Evolutionary conservation across 176 grass and related monocot genomes (phyloP).

Genomic region (Saccharum spontaneum): DNA sequence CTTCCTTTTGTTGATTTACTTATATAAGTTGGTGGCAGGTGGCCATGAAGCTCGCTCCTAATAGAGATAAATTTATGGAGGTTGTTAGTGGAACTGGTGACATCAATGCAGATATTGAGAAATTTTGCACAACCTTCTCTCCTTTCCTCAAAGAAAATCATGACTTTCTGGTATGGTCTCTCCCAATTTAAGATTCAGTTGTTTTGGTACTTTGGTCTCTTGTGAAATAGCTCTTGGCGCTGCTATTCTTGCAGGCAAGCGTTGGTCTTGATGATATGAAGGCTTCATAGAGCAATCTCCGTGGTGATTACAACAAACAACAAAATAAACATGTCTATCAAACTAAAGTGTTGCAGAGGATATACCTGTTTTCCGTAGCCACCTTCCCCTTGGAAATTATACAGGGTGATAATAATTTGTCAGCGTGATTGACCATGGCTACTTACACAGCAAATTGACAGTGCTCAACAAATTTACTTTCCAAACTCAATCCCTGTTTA

Average conservation of each 20-base stretch:
- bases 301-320: background rate
- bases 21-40: constrained; percentile 38
- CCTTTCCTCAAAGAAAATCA: constrained; percentile 89
- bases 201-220: background rate
- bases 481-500: background rate
- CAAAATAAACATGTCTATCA: constrained; percentile 32
- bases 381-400: background rate
- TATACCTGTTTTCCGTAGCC: background rate
- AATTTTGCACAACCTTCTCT: constrained; percentile 78
- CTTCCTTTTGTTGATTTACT: constrained; percentile 14
- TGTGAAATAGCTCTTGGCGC: constrained; percentile 2
- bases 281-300: constrained; percentile 61
- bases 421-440: constrained; percentile 14
- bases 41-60: constrained; percentile 88
- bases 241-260: constrained; percentile 66
- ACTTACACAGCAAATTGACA: constrained; percentile 5
- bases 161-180: constrained; percentile 63
- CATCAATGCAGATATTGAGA: constrained; percentile 88
- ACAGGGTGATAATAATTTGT: constrained; percentile 25
- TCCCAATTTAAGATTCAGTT: background rate
- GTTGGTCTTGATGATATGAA: constrained; percentile 89
- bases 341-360: background rate
- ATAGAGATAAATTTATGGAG: constrained; percentile 96
- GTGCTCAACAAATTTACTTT: background rate
- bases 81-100: constrained; percentile 72